Evolutionary conservation across 2,329 filamentous ascomycete species (phyloP).

Genomic region (Ilyonectria robusta): DNA sequence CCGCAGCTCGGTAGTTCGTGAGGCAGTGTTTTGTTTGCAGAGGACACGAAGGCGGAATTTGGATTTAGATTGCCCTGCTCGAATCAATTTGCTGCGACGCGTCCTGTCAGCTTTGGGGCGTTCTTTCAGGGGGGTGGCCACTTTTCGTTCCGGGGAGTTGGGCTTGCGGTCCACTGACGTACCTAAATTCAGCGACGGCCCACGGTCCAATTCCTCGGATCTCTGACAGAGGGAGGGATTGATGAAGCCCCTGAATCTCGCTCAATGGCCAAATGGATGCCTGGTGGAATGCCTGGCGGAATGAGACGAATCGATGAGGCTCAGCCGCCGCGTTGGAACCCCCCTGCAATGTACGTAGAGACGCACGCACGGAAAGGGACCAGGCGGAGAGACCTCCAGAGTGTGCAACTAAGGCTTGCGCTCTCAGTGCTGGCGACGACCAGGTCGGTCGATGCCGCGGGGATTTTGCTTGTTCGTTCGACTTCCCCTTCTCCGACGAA

Average conservation of each 20-base stretch:
- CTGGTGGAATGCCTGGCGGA: slow-evolving; percentile 11
- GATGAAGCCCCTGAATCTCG: slow-evolving; percentile 6
- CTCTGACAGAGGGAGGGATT: background rate
- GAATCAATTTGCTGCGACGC: slow-evolving; percentile 26
- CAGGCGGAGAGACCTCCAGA: slow-evolving; percentile 13
- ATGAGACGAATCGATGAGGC: slow-evolving; percentile 11
- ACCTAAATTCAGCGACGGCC: slow-evolving; percentile 7
- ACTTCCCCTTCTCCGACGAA: slow-evolving; percentile 40
- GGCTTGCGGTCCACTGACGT: slow-evolving; percentile 11
- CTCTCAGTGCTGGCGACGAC: slow-evolving; percentile 33
- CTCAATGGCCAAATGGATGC: slow-evolving; percentile 15
- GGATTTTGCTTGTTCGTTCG: slow-evolving; percentile 13
- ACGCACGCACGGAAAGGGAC: background rate
- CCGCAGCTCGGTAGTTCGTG: background rate
- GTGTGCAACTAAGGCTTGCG: slow-evolving; percentile 14
- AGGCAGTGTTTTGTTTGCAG: background rate
- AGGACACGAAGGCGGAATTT: slow-evolving; percentile 22
- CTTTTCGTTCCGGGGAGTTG: slow-evolving; percentile 6
- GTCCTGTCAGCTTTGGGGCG: slow-evolving; percentile 23
- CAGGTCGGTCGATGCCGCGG: slow-evolving; percentile 21
- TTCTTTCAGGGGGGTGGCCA: slow-evolving; percentile 24
- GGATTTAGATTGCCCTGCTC: background rate
- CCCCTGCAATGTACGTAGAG: background rate
- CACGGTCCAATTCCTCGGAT: slow-evolving; percentile 3
- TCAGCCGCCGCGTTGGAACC: slow-evolving; percentile 17